A percentile compares a stretch with the other conserved stretches of the same genome.
Evolutionary conservation across 164 flowering plant genomes (phyloP).

Genomic region (Chimonanthus salicifolius): DNA sequence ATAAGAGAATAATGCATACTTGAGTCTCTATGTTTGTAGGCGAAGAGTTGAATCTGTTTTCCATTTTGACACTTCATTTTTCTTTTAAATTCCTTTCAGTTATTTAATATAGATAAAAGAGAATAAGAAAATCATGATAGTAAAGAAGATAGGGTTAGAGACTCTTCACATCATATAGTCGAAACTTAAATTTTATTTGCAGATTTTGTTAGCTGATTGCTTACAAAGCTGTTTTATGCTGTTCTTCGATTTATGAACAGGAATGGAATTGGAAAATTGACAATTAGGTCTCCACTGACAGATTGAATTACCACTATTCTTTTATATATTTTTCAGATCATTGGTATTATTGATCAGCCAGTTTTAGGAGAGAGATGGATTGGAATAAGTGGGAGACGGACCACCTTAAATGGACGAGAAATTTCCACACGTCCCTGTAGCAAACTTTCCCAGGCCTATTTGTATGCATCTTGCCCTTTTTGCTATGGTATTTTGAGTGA

Average conservation of each 20-base stretch:
- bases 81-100: too few relatives aligned
- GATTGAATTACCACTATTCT: not conserved
- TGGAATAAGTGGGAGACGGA: constrained; percentile 72
- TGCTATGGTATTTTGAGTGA: not conserved
- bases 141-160: too few relatives aligned
- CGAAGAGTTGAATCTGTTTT: too few relatives aligned
- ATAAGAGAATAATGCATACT: too few relatives aligned
- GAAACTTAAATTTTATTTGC: not conserved
- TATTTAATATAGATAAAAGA: too few relatives aligned
- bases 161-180: not conserved
- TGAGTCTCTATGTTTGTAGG: too few relatives aligned
- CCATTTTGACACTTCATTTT: too few relatives aligned
- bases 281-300: not conserved
- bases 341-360: constrained; percentile 96
- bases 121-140: too few relatives aligned
- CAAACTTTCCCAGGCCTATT: constrained; percentile 71
- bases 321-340: constrained; percentile 46
- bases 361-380: constrained; percentile 89
- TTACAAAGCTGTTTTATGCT: too few relatives aligned
- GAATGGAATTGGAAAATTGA: not conserved
- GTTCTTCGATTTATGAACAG: not conserved
- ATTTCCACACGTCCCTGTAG: constrained; percentile 71
- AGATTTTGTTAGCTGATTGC: not conserved
- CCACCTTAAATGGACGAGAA: constrained; percentile 77
- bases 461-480: constrained; percentile 42